Conservation (phyloP, 1,284 basidiomycete genomes). For the Peniophora sp. region DNA sequence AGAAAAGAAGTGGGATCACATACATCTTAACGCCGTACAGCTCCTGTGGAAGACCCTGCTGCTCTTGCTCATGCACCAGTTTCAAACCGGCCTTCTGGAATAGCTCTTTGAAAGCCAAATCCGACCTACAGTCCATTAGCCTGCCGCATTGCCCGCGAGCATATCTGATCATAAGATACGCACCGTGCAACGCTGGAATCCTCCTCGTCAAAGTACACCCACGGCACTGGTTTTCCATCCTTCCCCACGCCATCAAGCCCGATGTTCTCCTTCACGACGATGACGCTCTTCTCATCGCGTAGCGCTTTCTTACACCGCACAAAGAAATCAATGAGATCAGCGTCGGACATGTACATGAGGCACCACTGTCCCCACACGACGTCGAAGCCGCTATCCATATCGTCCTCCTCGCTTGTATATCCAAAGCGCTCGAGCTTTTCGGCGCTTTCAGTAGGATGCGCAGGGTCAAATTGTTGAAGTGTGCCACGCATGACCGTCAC, state of each 20-base stretch:
- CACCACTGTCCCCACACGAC: conserved; percentile 96
- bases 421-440: conserved; percentile 53
- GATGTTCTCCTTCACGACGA: conserved; percentile 91
- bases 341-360: conserved; percentile 78
- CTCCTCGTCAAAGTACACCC: conserved; percentile 71
- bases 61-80: conserved; percentile 64
- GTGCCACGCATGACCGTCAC: conserved; percentile 77
- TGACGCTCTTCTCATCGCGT: conserved; percentile 44
- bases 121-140: conserved; percentile 48
- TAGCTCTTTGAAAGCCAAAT: conserved; percentile 69
- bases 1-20: conserved; percentile 17
- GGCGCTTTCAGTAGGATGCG: conserved; percentile 31
- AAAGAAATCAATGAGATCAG: conserved; percentile 74
- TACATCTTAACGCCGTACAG: conserved; percentile 83
- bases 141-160: not conserved
- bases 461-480: conserved; percentile 67
- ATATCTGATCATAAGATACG: conserved; percentile 12
- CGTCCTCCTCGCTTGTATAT: conserved; percentile 32
- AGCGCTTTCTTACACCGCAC: conserved; percentile 51
- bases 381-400: conserved; percentile 49
- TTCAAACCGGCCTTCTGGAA: conserved; percentile 66
- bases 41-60: conserved; percentile 73
- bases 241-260: conserved; percentile 43
- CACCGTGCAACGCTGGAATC: conserved; percentile 87
- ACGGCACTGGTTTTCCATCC: conserved; percentile 44